These are phyloP conservation scores for Metarhizium rileyi DNA, from an alignment of 2,329 filamentous ascomycete species.

Conservation along the genomic window DNA sequence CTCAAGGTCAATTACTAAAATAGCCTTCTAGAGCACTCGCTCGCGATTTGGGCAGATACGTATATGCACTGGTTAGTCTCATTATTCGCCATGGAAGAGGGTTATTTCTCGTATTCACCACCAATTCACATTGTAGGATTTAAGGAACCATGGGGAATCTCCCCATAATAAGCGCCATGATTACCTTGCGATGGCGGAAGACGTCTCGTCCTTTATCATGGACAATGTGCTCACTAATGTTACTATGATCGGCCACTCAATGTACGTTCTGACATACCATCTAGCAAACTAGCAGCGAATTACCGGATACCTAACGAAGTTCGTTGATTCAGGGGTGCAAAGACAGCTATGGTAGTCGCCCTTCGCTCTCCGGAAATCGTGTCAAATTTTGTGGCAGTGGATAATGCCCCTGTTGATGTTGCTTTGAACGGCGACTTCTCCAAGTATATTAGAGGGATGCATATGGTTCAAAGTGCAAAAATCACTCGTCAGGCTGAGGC, in stretches of 20 bases:
- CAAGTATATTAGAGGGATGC: conserved; percentile 78
- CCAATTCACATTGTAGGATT: conserved; percentile 46
- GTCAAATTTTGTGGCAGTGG: conserved; percentile 67
- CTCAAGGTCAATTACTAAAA: neutral
- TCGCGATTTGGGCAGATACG: conserved; percentile 65
- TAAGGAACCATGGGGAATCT: conserved; percentile 88
- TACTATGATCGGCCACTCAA: conserved; percentile 86
- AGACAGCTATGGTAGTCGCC: conserved; percentile 82
- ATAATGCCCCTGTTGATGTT: conserved; percentile 84
- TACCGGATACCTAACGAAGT: neutral
- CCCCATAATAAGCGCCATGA: conserved; percentile 69
- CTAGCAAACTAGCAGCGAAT: neutral
- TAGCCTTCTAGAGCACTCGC: conserved; percentile 55
- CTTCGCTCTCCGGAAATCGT: conserved; percentile 60
- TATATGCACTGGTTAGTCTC: conserved; percentile 66
- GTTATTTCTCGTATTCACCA: neutral
- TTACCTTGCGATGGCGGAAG: conserved; percentile 72
- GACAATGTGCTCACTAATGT: conserved; percentile 59
- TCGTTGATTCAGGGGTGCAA: conserved; percentile 60
- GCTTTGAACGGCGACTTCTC: conserved; percentile 64
- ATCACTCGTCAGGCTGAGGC: conserved; percentile 67
- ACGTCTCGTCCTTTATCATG: conserved; percentile 69
- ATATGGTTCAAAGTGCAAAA: conserved; percentile 59
- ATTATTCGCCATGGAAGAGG: neutral
- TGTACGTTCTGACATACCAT: conserved; percentile 41